Evolutionary conservation across 352 stramenopile genomes (phyloP), one percentile per base, ranked within the genome.

Genomic region (Phytophthora vignae): DNA sequence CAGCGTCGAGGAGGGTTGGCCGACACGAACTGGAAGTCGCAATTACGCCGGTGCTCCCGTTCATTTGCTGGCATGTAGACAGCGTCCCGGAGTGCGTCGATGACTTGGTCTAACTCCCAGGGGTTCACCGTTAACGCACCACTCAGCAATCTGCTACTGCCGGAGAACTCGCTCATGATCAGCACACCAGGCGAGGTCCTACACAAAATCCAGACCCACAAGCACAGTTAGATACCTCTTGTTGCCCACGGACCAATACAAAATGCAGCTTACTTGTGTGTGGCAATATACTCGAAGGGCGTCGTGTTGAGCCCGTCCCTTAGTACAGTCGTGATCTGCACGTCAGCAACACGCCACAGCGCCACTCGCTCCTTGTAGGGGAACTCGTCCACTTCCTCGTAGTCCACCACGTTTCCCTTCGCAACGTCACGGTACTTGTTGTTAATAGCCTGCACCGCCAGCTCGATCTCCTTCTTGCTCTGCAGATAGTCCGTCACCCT

Each of bases 101-200:
- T 91, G 0, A 95, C 77, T 59, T 95, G 82, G 59, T 93, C 88
- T 2, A 97, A 69, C 72, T 99, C 98, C 97, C 97, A 99, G 1
- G 98, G 98, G 71, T 99, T 99, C 11, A 99, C 94, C 10, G 96
- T 97, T 17, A 99, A 61, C 4, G 97, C 95, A 3, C 98, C 98
- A 60, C 95, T 93, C 58, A 99, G 89, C 2, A 99, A 81, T 15
- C 98, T 87, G 60, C 96, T 99, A 67, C 92, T 98, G 22, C 91
- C 96, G 1, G 97, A 97, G 71, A 99, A 99, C 66, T 99, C 97
- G 67, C 96, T 99, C n/a, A 99, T 74, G 59, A 99, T 98, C 38
- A 98, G 79, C 2, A 99, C 82, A 9, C 97, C 96, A 6, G 88
- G 71, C 1, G 83, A 87, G 1, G 77, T 90, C 66, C 83, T 90